Evolutionary conservation across 176 grass and related monocot species (phyloP).

Genomic region (Phyllostachys edulis): DNA sequence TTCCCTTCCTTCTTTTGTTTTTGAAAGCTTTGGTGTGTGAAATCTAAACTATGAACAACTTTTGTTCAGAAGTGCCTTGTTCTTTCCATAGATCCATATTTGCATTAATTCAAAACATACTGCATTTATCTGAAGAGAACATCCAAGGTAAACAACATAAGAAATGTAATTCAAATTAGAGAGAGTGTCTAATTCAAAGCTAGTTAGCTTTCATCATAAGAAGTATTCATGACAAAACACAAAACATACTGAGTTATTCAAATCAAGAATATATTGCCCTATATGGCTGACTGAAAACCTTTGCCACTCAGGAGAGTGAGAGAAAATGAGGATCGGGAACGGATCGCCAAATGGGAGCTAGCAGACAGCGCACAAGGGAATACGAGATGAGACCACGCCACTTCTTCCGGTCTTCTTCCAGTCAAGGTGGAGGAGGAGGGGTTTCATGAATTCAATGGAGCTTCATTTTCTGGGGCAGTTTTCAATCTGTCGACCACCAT

Average conservation of each 20-base stretch:
- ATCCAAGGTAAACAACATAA: neutral
- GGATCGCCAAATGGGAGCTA: neutral
- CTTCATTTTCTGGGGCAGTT: constrained; percentile 70
- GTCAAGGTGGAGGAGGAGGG: constrained; percentile 37
- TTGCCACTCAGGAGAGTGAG: constrained; percentile 14
- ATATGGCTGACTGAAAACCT: neutral
- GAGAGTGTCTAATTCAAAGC: neutral
- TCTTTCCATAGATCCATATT: constrained; percentile 2
- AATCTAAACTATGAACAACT: neutral
- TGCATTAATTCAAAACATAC: neutral
- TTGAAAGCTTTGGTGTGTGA: neutral
- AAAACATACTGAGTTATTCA: neutral
- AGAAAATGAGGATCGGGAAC: constrained; percentile 18
- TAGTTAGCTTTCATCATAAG: neutral
- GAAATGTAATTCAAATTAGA: constrained; percentile 18
- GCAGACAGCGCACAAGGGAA: constrained; percentile 10
- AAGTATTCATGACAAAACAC: constrained; percentile 1
- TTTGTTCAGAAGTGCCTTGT: neutral
- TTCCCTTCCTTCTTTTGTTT: neutral
- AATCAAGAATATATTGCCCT: neutral
- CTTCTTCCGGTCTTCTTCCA: constrained; percentile 69
- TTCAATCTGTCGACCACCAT: constrained; percentile 89
- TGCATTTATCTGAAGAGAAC: neutral
- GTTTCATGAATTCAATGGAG: constrained; percentile 47
- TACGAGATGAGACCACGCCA: constrained; percentile 53